Evolutionary conservation across 2,329 filamentous ascomycete genomes (phyloP), one percentile per base, ranked within the genome.

Genomic region (Colletotrichum lindemuthianum): DNA sequence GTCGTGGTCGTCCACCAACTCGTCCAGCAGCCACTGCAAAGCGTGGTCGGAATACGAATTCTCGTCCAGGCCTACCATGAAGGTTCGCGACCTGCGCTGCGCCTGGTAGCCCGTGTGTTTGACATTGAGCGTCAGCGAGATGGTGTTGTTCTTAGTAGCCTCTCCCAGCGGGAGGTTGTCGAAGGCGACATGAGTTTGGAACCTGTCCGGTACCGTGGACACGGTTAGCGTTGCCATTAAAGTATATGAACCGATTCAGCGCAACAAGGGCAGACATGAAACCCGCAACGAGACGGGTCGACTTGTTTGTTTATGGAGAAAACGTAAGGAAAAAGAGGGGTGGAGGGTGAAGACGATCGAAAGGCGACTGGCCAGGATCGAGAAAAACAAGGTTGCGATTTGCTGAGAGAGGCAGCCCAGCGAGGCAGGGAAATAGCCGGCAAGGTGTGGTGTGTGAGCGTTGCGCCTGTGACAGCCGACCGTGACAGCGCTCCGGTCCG

Each of bases 11-110:
- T 97, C 93, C 44, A 97, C 92, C 60, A 97, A 84, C 78, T 97
- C 93, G 71, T 96, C 92, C 43, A 97, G 87, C 54, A 97, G 84
- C 93, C 93, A 97, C 76, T 96, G 92, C 15, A 97, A 82, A 13
- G 94, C 94, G 77, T 95, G 96, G 67, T 97, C 92, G 7, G 93
- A 97, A 77, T 97, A 97, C 63, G 92, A 87, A 71, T 97, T 93
- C 72, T 95, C 92, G 77, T 97, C 94, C 15, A 94, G 91, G 16
- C 94, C 94, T 68, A 94, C 95, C 74, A 97, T 88, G 72, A 97
- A 97, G 8, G 92, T 96, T 57, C 94, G 88, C 58, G 92, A 96
- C 65, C 92, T 86, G 66, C 93, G 89, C 45, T 89, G 90, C 68
- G 90, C 89, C 70, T 92, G 89, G 77, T 96, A 97, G 69, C 94